Evolutionary conservation across 2,329 filamentous ascomycete genomes (phyloP), one percentile per base, ranked within the genome.

Genomic region (Clonostachys solani): DNA sequence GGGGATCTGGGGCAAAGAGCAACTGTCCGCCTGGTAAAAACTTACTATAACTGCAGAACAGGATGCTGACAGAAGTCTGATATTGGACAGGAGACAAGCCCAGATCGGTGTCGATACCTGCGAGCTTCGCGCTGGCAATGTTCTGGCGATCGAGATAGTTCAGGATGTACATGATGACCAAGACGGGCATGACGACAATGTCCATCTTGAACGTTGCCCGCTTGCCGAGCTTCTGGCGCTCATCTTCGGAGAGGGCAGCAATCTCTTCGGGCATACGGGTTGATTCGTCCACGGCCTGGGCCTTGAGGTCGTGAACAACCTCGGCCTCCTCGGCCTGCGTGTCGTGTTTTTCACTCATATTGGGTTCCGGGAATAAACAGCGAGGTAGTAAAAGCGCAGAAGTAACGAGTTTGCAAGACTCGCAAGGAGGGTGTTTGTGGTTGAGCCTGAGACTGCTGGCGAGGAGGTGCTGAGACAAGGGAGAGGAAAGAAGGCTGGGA

Each of bases 1-100:
- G 38, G 72, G 44, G 40, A 58, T 54, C 50, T 68, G 65, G 45
- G 69, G 60, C 23, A 68, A 35, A 75, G 52, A 65, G 66, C 64
- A 42, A 64, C 62, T 10, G 23, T 29, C 23, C 17, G 17, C 36
- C 36, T 38, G 15, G 36, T 4, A n/a, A 4, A 58, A n/a, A n/a
- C 15, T 38, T 69, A 75, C 48, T 58, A 10, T 68, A 67, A 8
- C 63, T 59, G 19, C 63, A 55, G 23, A 61, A 61, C 5, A 60
- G 50, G 19, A 62, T 60, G 19, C 51, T 56, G 40, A 72, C 64
- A 6, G 62, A 59, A 2, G 68, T 71, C 58, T 74, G 53, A 47
- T 51, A 49, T n/a, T 67, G 34, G 59, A 48, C 61, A 56, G 69
- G 66, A 2, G 65, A 61, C 10, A 68, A 36, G 17, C 43, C 60